Base-by-base conservation (phyloP, 192 early-diverging fungal genomes). In the Coemansia sp. region DNA sequence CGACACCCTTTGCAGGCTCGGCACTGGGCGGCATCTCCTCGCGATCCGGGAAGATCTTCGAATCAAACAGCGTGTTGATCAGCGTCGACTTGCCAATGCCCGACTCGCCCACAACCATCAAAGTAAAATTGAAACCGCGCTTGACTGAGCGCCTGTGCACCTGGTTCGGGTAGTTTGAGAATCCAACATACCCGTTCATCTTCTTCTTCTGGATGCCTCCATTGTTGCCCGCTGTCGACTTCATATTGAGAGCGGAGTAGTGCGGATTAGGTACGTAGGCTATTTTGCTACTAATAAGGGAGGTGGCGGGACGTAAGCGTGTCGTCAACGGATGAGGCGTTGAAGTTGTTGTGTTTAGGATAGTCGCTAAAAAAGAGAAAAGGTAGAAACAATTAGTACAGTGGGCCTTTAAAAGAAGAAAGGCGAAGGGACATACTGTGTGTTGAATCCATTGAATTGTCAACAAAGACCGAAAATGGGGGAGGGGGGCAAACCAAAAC, bases 41-140 rank as follows among this genome's bases (percentile, higher is more conserved):
- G 73, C 93, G 92, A 62, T 88, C 83, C 30, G 94, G 89, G 80
- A 93, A 92, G 30, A 99, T 84, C 41, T 87, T 87, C 27, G 92
- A 86, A 67, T 94, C 91, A 73, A 98, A 98, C 52, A 98, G 73
- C 27, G 97, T 98, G 86, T 99, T 99, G 81, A 98, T 91, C 24
- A 99, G 82, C 16, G 97, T 99, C 18, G 93, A 93, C 86, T 99
- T 98, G 58, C 97, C 97, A 24, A 98, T 84, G 26, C 97, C 97
- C 44, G 94, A 91, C 69, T 94, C 92, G 49, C 95, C 96, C 31
- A 97, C 96, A 21, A 96, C 91, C 95, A 98, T 97, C 78, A 93
- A 62, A 56, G 93, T 97, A 73, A 98, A 97, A 60, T 90, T 86
- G 82, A 98, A 98, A 7, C 94, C 94, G 50, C 90, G 88, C 83